A percentile compares a stretch with the other conserved stretches of the same genome.
phyloP scores from a whole-genome alignment of 768 basidiomycete genomes.

The Xerocomus brunneocitrinus region DNA sequence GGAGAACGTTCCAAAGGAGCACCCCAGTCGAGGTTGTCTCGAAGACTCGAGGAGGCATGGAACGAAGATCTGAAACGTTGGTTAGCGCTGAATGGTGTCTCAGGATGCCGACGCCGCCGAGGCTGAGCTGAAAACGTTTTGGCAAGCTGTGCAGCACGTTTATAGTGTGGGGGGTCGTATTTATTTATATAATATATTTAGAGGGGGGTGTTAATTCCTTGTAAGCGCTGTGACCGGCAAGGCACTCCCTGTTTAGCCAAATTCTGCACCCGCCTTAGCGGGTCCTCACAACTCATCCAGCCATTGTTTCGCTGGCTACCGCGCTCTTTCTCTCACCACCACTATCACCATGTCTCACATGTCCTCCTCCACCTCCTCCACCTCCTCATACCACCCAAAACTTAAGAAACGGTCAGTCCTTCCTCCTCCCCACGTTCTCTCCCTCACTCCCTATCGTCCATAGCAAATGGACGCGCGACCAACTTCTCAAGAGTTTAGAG shows the following conservation, averaged over 20 bases:
- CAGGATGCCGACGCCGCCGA: constrained; percentile 18
- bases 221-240: constrained; percentile 37
- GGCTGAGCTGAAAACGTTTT: constrained; percentile 13
- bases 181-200: not conserved
- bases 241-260: constrained; percentile 33
- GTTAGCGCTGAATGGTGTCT: constrained; percentile 2
- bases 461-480: constrained; percentile 34
- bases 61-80: not conserved
- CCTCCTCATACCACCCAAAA: constrained; percentile 20
- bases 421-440: constrained; percentile 6
- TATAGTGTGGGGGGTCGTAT: not conserved
- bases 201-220: constrained; percentile 11
- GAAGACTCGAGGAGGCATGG: not conserved
- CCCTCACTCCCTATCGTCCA: constrained; percentile 23
- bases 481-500: constrained; percentile 39
- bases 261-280: constrained; percentile 32
- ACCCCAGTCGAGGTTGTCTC: not conserved
- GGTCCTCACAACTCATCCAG: constrained; percentile 31
- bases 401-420: constrained; percentile 33
- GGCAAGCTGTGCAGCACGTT: constrained; percentile 1
- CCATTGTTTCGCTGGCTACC: constrained; percentile 41
- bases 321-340: constrained; percentile 35
- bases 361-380: constrained; percentile 25
- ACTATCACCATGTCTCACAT: constrained; percentile 34
- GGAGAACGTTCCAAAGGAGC: not conserved